phyloP scores from a whole-genome alignment of 176 grass and related monocot species.

The Eremochloa ophiuroides region DNA sequence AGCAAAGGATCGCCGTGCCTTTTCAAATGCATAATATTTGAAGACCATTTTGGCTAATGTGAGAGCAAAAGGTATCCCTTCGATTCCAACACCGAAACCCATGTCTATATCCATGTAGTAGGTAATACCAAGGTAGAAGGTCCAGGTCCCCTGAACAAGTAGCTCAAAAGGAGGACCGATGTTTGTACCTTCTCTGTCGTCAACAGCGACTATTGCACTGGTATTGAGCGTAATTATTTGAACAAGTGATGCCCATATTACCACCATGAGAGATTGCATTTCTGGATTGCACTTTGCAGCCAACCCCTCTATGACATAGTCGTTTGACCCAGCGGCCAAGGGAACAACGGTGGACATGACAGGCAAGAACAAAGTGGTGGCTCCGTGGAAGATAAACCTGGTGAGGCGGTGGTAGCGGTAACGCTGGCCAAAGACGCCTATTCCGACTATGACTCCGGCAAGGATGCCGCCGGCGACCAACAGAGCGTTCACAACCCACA shows the following conservation, averaged over 20 bases:
- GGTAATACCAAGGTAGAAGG: background rate
- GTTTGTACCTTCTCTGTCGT: background rate
- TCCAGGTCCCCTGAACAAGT: background rate
- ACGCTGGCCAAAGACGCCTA: background rate
- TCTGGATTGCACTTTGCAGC: background rate
- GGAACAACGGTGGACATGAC: background rate
- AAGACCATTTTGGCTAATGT: background rate
- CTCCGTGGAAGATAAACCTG: background rate
- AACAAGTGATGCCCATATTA: background rate
- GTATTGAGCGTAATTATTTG: background rate
- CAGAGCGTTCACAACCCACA: background rate
- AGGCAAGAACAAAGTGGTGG: constrained; percentile 1
- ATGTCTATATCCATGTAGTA: too few relatives aligned
- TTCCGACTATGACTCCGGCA: background rate
- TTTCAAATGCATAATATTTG: background rate
- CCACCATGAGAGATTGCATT: background rate
- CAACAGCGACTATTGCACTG: background rate
- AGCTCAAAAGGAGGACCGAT: background rate
- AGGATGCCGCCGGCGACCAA: background rate
- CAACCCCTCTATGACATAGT: background rate
- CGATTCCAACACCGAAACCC: too few relatives aligned
- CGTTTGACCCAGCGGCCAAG: background rate
- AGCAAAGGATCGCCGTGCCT: background rate
- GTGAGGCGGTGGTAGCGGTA: too few relatives aligned
- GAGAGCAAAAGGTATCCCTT: background rate